phyloP scores from a whole-genome alignment of 208 protist genomes.

The Porcisia hertigi region DNA sequence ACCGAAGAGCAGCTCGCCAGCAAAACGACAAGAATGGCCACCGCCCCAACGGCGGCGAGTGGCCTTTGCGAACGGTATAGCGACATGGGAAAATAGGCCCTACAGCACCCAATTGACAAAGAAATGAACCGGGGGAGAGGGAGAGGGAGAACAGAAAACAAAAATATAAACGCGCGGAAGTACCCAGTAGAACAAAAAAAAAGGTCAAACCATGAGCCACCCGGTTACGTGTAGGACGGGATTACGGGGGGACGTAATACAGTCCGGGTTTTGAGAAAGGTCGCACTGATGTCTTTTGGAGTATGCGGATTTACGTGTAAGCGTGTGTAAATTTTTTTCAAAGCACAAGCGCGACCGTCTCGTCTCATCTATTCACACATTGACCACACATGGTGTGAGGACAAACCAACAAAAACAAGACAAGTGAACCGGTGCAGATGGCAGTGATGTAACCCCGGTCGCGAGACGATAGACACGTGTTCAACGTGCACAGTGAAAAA shows the following conservation, averaged over 20 bases:
- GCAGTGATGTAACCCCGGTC: neutral
- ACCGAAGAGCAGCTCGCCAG: constrained; percentile 11
- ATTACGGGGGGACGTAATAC: too few species aligned
- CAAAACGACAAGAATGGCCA: constrained; percentile 28
- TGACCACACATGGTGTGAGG: neutral
- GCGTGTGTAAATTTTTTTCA: neutral
- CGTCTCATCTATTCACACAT: too few species aligned
- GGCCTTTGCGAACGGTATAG: neutral
- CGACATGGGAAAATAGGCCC: neutral
- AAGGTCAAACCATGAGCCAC: too few species aligned
- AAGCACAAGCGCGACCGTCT: too few species aligned
- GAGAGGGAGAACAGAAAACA: neutral
- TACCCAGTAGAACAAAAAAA: too few species aligned
- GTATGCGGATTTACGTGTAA: neutral
- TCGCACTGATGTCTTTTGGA: neutral
- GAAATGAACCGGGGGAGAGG: neutral
- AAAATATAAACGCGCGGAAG: too few species aligned
- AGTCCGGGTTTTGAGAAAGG: too few species aligned
- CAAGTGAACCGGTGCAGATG: neutral
- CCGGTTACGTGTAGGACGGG: too few species aligned
- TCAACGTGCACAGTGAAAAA: neutral
- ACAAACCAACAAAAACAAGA: neutral
- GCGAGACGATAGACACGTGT: neutral
- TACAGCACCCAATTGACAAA: neutral
- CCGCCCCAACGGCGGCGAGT: neutral